Conservation (phyloP, 306 rosid genomes). For the Fagus sylvatica region DNA sequence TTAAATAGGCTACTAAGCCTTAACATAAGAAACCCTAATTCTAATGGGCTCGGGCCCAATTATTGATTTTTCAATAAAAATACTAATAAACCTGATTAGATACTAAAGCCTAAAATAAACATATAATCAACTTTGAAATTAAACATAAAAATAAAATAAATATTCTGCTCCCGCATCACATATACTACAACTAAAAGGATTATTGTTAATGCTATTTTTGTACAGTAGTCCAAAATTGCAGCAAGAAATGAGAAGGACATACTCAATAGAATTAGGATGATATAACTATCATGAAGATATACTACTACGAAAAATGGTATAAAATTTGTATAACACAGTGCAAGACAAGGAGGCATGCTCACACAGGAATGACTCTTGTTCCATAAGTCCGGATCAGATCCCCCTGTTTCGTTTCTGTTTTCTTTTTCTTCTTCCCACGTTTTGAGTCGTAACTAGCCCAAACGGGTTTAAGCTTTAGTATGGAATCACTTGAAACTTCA, state of each 20-base stretch:
- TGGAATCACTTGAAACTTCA: constrained; percentile 64
- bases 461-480: constrained; percentile 92
- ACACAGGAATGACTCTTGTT: constrained; percentile 98
- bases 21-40: too few relatives aligned
- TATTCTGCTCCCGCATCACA: too few relatives aligned
- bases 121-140: too few relatives aligned
- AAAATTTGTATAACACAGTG: not conserved
- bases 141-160: too few relatives aligned
- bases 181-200: not conserved
- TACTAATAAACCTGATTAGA: too few relatives aligned
- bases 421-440: constrained; percentile 54
- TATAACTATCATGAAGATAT: not conserved
- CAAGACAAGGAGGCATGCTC: constrained; percentile 44
- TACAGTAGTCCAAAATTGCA: not conserved
- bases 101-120: too few relatives aligned
- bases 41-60: too few relatives aligned
- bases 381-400: constrained; percentile 84
- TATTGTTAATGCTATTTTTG: not conserved
- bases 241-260: not conserved
- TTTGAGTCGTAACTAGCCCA: constrained; percentile 83
- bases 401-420: constrained; percentile 64
- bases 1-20: too few relatives aligned
- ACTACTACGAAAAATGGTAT: not conserved
- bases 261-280: not conserved
- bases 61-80: too few relatives aligned